Base-by-base conservation (phyloP, 73 alveolate genomes). In the Tetrahymena borealis region DNA sequence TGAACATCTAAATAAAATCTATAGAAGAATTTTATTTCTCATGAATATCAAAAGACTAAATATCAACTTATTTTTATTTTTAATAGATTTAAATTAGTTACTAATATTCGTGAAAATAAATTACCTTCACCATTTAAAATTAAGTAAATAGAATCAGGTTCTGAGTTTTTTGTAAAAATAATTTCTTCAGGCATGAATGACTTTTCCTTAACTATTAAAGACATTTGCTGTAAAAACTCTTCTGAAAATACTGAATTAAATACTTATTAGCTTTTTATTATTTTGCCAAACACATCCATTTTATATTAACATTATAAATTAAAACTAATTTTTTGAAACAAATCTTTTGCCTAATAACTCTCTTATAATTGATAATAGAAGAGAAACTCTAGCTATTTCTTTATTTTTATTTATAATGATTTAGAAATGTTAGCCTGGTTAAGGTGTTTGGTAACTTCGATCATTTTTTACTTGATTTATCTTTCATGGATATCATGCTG, bases 101-200 rank as follows among this genome's bases (percentile, higher is more conserved):
- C 43, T 39, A 9, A 12, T 39, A 39, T 9, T 39, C 28, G n/a
- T 60, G 7, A n/a, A 60, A 60, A 10, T 60, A 60, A 7, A 41
- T 41, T 60, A 60, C 85, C 92, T 41, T 93, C 93, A n/a, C 95
- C 95, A 40, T 93, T 93, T 11, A 93, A 20, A 39, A 93, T 93
- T 33, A 93, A 93, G 33, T 93, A 93, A 32, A 93, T 39, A 11
- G 39, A 18, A 40, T 85, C 92, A 15, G 91, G 91, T 40, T 93
- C 33, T 40, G 90, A 37, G 0, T 90, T 79, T 93, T 93, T 85
- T 28, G 60, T 12, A 39, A 85, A 93, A 13, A 93, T 79, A 6
- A 85, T 43, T 39, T 93, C 95, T 39, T 93, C 95, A 11, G 95
- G 95, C 40, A 93, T 92, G 79, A 93, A 93, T 18, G 92, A 60